A percentile compares a stretch with the other conserved stretches of the same genome.
These are phyloP conservation scores for Terfezia boudieri DNA, from an alignment of 495 filamentous ascomycete genomes.

Conservation along the genomic window DNA sequence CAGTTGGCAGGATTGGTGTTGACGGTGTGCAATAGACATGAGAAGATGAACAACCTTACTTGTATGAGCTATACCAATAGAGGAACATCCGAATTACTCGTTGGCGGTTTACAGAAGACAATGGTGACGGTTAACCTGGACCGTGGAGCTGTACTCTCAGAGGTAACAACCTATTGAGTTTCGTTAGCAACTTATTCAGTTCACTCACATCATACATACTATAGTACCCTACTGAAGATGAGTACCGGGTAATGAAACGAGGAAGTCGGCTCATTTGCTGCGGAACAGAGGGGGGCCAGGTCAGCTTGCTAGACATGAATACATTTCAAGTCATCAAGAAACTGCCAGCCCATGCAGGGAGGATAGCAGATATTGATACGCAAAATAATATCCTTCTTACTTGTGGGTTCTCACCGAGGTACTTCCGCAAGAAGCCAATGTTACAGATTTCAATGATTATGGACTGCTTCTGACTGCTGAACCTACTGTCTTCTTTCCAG, in stretches of 20 bases:
- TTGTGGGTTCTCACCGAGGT: conserved; percentile 72
- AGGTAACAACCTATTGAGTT: conserved; percentile 23
- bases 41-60: conserved; percentile 57
- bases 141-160: conserved; percentile 56
- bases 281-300: conserved; percentile 59
- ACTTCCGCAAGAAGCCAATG: conserved; percentile 16
- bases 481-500: conserved; percentile 14
- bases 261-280: conserved; percentile 67
- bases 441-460: background rate
- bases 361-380: conserved; percentile 87
- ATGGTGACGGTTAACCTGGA: conserved; percentile 85
- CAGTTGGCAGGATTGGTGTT: background rate
- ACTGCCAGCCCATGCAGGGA: conserved; percentile 69
- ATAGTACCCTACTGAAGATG: conserved; percentile 44
- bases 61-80: conserved; percentile 91
- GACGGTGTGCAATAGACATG: conserved; percentile 26
- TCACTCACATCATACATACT: background rate
- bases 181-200: conserved; percentile 2
- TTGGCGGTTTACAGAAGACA: conserved; percentile 60
- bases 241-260: conserved; percentile 78
- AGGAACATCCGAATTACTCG: conserved; percentile 55
- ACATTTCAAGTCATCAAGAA: conserved; percentile 56
- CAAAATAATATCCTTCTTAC: conserved; percentile 78
- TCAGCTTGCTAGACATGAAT: conserved; percentile 63
- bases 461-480: background rate